Evolutionary conservation across 2,329 filamentous ascomycete species (phyloP), one percentile per base, ranked within the genome.

Genomic region (Colletotrichum navitas): DNA sequence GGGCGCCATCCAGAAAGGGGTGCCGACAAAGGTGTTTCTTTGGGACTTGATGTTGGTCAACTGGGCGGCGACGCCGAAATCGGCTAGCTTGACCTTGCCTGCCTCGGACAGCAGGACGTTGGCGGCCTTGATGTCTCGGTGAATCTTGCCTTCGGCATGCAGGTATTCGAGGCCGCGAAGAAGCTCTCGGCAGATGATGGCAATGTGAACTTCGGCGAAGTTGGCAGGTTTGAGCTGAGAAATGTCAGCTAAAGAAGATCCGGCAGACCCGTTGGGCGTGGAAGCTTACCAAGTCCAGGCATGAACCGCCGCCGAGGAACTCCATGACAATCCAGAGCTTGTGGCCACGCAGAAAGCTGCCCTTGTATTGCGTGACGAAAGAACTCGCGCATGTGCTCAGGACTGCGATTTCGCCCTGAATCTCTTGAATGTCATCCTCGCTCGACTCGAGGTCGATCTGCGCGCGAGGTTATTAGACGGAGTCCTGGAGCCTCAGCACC

Each of bases 241-340:
- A 54, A 43, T 60, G 79, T 84, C 76, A 83, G 82, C 72, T 66
- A n/a, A 29, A 54, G 54, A 41, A 65, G 58, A 64, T 55, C 7
- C 26, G 47, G 60, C 71, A 78, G 59, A 26, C 18, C 18, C 41
- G 61, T 41, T 49, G 73, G 80, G 67, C 43, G n/a, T 43, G n/a
- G 43, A 21, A 36, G 74, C 86, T 77, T 88, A 97, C 93, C 85
- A 99, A 82, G 81, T 99, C 96, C 75, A 98, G 87, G 80, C 96
- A 98, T 24, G 96, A 98, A 51, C 96, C 96, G 74, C 96, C 96
- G 7, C 96, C 96, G 14, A 99, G 85, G 79, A 93, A 99, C 82
- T 99, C 96, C 96, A 99, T 99, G 70, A 98, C 94, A 79, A 99
- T 99, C 96, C 96, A 99, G 85, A 99, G 85, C 83, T 98, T 99